These are phyloP conservation scores for Benincasa hispida DNA, from an alignment of 306 rosid species.

Conservation along the genomic window DNA sequence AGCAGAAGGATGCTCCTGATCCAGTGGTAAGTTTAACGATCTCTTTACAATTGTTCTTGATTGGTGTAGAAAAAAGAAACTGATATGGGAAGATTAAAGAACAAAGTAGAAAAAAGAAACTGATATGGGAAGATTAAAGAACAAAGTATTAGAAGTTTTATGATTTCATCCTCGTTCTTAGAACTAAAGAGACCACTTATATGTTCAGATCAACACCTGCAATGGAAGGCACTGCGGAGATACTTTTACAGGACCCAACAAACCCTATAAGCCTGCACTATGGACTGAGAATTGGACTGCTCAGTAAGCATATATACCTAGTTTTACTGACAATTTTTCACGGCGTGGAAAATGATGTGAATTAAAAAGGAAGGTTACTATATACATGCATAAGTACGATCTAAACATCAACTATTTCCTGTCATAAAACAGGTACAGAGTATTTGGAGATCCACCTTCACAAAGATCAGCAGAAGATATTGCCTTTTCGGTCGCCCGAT, in stretches of 20 bases:
- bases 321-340: not conserved
- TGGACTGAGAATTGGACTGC: constrained; percentile 99
- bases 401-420: not conserved
- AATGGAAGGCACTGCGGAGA: constrained; percentile 99
- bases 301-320: constrained; percentile 39
- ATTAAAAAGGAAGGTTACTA: not conserved
- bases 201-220: constrained; percentile 72
- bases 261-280: constrained; percentile 58
- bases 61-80: not conserved
- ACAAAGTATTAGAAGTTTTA: not conserved
- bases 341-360: not conserved
- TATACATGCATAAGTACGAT: not conserved
- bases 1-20: constrained; percentile 86
- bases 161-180: not conserved
- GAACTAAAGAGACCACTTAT: not conserved
- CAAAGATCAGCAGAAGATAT: constrained; percentile 85
- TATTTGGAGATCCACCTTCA: constrained; percentile 64
- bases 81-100: not conserved
- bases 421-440: constrained; percentile 40
- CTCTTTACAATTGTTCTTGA: not conserved
- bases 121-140: not conserved
- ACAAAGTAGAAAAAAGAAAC: not conserved
- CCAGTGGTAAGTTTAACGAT: constrained; percentile 43
- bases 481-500: constrained; percentile 72
- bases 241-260: constrained; percentile 84